Conservation (phyloP, 805 yeast species). For the Teunomyces tritomae region DNA sequence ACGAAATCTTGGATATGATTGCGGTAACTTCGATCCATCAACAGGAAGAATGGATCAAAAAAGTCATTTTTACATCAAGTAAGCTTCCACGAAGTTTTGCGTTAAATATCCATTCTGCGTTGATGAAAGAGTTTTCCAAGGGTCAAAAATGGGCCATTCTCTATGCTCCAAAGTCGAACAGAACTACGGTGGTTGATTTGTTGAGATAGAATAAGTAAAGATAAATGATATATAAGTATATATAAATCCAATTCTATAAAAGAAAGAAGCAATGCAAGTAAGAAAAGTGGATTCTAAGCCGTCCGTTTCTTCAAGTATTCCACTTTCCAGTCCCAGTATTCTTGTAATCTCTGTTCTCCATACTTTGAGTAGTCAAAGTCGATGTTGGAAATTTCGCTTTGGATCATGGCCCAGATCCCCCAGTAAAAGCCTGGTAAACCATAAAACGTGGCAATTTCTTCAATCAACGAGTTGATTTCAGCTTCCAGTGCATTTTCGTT, state of each 20-base stretch:
- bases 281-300: background rate
- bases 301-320: constrained; percentile 6
- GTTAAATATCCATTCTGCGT: constrained; percentile 64
- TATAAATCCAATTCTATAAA: background rate
- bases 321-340: constrained; percentile 69
- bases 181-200: constrained; percentile 42
- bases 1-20: constrained; percentile 83
- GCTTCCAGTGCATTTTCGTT: constrained; percentile 23
- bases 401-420: constrained; percentile 84
- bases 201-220: constrained; percentile 11
- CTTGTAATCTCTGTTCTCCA: constrained; percentile 57
- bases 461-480: constrained; percentile 44
- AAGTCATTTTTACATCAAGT: constrained; percentile 73
- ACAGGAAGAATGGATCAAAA: constrained; percentile 79
- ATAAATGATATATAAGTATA: background rate
- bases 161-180: constrained; percentile 75
- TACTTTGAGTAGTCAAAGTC: constrained; percentile 70
- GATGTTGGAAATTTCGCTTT: constrained; percentile 62
- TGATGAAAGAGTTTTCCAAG: constrained; percentile 68
- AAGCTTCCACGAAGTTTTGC: constrained; percentile 82
- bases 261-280: background rate
- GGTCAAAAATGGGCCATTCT: constrained; percentile 76
- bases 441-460: constrained; percentile 59
- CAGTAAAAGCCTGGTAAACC: constrained; percentile 83
- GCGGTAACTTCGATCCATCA: constrained; percentile 70